These are phyloP conservation scores for Nepenthes mirabilis DNA, from an alignment of 148 eudicot species.

Conservation along the genomic window DNA sequence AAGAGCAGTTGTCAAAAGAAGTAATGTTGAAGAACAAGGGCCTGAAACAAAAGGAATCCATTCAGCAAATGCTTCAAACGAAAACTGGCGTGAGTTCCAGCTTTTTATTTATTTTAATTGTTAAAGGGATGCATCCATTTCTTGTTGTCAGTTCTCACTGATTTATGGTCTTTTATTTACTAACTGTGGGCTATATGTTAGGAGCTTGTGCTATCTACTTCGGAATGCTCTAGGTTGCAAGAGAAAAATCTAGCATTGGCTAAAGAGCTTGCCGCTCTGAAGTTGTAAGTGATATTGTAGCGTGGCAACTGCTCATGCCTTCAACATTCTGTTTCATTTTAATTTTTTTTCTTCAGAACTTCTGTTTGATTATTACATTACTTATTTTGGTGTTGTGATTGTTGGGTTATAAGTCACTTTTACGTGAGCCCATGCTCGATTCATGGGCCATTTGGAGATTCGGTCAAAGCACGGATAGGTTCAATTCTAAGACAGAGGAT, in stretches of 20 bases:
- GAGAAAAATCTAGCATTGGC: constrained; percentile 67
- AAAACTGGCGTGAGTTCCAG: constrained; percentile 42
- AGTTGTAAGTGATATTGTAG: constrained; percentile 37
- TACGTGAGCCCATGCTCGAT: neutral
- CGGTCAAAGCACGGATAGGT: too few species aligned
- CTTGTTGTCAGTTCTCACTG: neutral
- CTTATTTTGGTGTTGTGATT: constrained; percentile 2
- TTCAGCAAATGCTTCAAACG: constrained; percentile 37
- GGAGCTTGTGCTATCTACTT: constrained; percentile 56
- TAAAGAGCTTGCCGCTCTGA: constrained; percentile 79
- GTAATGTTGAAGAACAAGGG: constrained; percentile 39
- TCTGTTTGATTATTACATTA: constrained; percentile 1
- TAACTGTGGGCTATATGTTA: constrained; percentile 5
- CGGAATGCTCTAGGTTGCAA: constrained; percentile 44
- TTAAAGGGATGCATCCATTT: neutral
- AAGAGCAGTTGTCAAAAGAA: constrained; percentile 45
- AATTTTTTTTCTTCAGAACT: too few species aligned
- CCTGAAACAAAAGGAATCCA: constrained; percentile 29
- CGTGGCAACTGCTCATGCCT: neutral
- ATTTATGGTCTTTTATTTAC: neutral
- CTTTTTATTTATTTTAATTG: neutral
- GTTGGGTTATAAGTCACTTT: too few species aligned
- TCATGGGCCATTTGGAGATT: too few species aligned
- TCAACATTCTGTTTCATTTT: too few species aligned
- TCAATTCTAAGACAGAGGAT: too few species aligned